phyloP scores from a whole-genome alignment of 164 flowering plant species.

The Brasenia schreberi region DNA sequence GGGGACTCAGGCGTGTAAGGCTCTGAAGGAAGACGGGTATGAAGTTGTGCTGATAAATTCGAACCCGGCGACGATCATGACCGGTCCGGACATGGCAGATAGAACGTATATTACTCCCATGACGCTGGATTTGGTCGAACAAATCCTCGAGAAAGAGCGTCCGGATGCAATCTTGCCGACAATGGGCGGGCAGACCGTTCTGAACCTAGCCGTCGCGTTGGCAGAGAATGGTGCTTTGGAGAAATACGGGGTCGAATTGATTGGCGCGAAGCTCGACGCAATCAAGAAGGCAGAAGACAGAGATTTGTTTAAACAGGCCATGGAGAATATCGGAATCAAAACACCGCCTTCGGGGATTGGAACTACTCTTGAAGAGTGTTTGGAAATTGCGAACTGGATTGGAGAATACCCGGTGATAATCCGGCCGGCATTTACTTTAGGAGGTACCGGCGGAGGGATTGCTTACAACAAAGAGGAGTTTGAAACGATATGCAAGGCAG shows the following conservation, averaged over 20 bases:
- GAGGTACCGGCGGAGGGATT: slow-evolving; percentile 94
- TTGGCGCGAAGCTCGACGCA: slow-evolving; percentile 93
- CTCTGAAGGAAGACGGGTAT: slow-evolving; percentile 85
- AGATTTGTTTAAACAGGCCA: slow-evolving; percentile 88
- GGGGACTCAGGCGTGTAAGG: slow-evolving; percentile 95
- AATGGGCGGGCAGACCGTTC: slow-evolving; percentile 98
- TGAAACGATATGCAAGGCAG: slow-evolving; percentile 81
- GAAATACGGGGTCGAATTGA: slow-evolving; percentile 68
- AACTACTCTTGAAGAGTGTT: slow-evolving; percentile 67
- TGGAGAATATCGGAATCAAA: slow-evolving; percentile 75
- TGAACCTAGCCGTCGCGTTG: slow-evolving; percentile 83
- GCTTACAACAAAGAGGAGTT: slow-evolving; percentile 93
- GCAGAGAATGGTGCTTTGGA: slow-evolving; percentile 77
- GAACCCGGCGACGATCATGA: slow-evolving; percentile 99
- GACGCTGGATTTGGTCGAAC: slow-evolving; percentile 87
- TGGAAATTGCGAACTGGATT: slow-evolving; percentile 51
- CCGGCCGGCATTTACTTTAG: slow-evolving; percentile 81
- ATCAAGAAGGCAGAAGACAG: slow-evolving; percentile 93
- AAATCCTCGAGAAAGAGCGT: slow-evolving; percentile 74
- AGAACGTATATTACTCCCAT: slow-evolving; percentile 81
- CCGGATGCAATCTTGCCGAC: slow-evolving; percentile 97
- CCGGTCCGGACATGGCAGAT: slow-evolving; percentile 88
- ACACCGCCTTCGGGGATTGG: slow-evolving; percentile 92
- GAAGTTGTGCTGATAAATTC: slow-evolving; percentile 81
- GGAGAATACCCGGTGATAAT: slow-evolving; percentile 90